Percentiles rank a stretch among this genome's conserved stretches.
These are phyloP conservation scores for Cryptococcus maquisensis DNA, from an alignment of 1,284 basidiomycete species.

Conservation along the genomic window DNA sequence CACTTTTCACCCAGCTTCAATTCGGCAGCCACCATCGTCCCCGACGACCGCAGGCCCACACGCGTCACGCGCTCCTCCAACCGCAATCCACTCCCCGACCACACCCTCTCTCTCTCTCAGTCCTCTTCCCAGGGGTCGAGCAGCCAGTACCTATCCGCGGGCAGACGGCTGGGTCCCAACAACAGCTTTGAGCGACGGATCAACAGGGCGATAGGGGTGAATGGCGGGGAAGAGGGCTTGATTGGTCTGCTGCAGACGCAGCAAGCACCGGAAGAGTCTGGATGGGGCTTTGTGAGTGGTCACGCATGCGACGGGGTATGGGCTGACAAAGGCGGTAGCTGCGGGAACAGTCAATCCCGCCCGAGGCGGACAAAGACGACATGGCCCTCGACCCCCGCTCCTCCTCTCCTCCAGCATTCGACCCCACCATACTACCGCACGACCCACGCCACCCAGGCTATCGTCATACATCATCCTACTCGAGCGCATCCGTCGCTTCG, in stretches of 20 bases:
- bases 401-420: not conserved
- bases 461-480: not conserved
- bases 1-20: too few species aligned
- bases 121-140: not conserved
- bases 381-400: not conserved
- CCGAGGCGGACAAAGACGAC: not conserved
- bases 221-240: conserved; percentile 16
- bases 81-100: not conserved
- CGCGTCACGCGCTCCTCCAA: too few species aligned
- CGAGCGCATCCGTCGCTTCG: conserved; percentile 1
- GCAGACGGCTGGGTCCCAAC: conserved; percentile 3
- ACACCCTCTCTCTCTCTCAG: not conserved
- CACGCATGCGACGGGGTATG: not conserved
- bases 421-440: not conserved
- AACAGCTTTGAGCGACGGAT: conserved; percentile 11
- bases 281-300: conserved; percentile 13
- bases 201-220: conserved; percentile 9
- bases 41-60: too few species aligned
- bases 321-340: not conserved
- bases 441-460: not conserved
- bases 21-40: too few species aligned
- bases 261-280: conserved; percentile 5
- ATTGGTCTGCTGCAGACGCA: conserved; percentile 16
- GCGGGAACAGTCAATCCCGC: not conserved
- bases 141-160: not conserved